A percentile compares a stretch with the other conserved stretches of the same genome.
Evolutionary conservation across 2,329 filamentous ascomycete genomes (phyloP).

Genomic region (Shiraia sp.): DNA sequence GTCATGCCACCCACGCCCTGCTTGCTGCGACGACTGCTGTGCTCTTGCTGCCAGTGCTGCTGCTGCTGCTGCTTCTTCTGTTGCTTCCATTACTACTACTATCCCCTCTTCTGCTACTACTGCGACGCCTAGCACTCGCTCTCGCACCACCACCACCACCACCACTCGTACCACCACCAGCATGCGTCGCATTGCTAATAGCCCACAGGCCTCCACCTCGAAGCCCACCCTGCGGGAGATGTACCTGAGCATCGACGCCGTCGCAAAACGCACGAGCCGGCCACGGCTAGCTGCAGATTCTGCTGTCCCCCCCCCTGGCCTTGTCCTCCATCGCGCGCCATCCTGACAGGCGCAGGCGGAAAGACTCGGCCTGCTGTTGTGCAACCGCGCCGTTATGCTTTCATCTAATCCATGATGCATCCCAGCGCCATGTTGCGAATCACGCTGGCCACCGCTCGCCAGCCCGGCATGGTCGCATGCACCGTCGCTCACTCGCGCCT

Average conservation of each 20-base stretch:
- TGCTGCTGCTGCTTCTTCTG: no score
- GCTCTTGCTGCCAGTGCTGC: no score
- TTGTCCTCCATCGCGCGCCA: slow-evolving; percentile 17
- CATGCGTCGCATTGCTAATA: not conserved
- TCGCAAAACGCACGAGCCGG: slow-evolving; percentile 26
- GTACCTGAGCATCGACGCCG: slow-evolving; percentile 31
- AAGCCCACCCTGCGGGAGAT: slow-evolving; percentile 36
- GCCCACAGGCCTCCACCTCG: no score
- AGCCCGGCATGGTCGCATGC: slow-evolving; percentile 20
- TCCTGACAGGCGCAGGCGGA: slow-evolving; percentile 23
- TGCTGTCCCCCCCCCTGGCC: slow-evolving; percentile 10
- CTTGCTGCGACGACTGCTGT: no score
- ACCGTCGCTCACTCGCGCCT: slow-evolving; percentile 15
- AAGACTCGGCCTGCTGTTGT: slow-evolving; percentile 32
- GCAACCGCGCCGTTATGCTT: slow-evolving; percentile 29
- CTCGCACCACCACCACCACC: no score
- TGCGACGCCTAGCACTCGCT: no score
- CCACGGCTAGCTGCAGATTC: slow-evolving; percentile 27
- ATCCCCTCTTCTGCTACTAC: no score
- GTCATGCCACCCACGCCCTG: no score
- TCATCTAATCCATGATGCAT: slow-evolving; percentile 31
- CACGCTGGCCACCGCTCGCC: slow-evolving; percentile 25
- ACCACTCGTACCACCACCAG: no score
- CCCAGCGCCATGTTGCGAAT: slow-evolving; percentile 26
- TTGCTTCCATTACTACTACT: no score